Conservation (phyloP, 2,329 filamentous ascomycete species). For the Penicillium sp. region DNA sequence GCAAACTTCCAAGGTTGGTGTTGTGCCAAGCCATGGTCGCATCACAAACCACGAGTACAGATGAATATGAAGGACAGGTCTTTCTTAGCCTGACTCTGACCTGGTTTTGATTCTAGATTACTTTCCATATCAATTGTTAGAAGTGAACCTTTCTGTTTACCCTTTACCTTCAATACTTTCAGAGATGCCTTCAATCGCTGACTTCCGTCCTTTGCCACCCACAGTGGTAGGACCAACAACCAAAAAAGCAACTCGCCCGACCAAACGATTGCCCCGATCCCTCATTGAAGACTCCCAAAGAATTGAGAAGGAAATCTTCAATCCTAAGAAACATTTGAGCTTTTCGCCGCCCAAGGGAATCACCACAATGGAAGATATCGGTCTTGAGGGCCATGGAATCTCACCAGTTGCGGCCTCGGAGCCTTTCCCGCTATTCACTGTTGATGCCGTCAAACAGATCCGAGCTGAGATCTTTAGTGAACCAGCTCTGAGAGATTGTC, state of each 20-base stretch:
- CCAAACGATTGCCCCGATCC: conserved; percentile 11
- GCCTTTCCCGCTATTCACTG: conserved; percentile 63
- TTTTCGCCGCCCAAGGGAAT: conserved; percentile 54
- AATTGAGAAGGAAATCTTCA: conserved; percentile 42
- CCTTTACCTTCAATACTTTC: too few relatives aligned
- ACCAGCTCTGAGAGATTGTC: conserved; percentile 57
- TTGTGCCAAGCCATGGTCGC: too few relatives aligned
- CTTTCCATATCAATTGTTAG: too few relatives aligned
- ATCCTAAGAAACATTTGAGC: conserved; percentile 55
- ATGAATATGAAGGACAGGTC: too few relatives aligned
- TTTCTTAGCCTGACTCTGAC: too few relatives aligned
- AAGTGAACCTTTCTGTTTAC: too few relatives aligned
- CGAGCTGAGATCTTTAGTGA: conserved; percentile 60
- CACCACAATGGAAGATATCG: conserved; percentile 61
- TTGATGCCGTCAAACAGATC: conserved; percentile 62
- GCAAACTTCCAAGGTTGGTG: too few relatives aligned
- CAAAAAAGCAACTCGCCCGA: conserved; percentile 19
- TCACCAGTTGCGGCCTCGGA: conserved; percentile 64
- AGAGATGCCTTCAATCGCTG: background rate
- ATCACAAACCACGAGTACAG: too few relatives aligned
- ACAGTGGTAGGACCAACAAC: conserved; percentile 11
- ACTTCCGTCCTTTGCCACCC: background rate
- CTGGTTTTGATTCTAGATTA: too few relatives aligned
- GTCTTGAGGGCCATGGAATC: conserved; percentile 55
- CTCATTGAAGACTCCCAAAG: conserved; percentile 7